These are phyloP conservation scores for Phaseolus coccineus DNA, from an alignment of 331 rosid species.

Conservation along the genomic window DNA sequence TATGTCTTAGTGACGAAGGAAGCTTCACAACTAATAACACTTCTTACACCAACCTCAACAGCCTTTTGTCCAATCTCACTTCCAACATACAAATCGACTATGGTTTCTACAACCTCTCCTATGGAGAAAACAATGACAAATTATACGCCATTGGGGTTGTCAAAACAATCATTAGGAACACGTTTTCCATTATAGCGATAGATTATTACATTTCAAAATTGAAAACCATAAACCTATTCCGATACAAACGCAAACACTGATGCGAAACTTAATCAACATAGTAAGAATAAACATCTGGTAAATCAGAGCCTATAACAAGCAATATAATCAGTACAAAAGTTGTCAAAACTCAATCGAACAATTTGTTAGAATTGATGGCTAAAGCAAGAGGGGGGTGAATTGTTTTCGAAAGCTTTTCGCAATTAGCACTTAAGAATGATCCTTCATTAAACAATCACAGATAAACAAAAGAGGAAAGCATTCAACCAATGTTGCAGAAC, in stretches of 20 bases:
- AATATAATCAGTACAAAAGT: background rate
- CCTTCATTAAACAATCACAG: too few species aligned
- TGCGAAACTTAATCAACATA: background rate
- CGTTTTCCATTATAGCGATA: background rate
- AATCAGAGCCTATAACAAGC: slow-evolving; percentile 18
- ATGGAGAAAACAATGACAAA: slow-evolving; percentile 36
- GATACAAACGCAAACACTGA: background rate
- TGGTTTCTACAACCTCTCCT: slow-evolving; percentile 55
- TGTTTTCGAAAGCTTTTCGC: too few species aligned
- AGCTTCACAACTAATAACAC: slow-evolving; percentile 41
- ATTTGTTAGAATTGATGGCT: too few species aligned
- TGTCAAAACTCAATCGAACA: background rate
- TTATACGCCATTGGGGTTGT: slow-evolving; percentile 49
- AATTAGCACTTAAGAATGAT: too few species aligned
- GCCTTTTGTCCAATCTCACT: slow-evolving; percentile 43
- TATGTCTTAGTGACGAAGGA: background rate
- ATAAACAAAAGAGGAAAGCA: too few species aligned
- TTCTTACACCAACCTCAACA: slow-evolving; percentile 54
- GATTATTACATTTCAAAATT: background rate
- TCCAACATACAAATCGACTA: slow-evolving; percentile 37
- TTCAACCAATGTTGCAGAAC: too few species aligned
- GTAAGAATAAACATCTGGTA: background rate
- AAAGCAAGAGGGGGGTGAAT: too few species aligned
- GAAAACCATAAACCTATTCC: slow-evolving; percentile 13
- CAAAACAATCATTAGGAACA: background rate